A percentile compares a stretch with the other conserved stretches of the same genome.
Evolutionary conservation across 306 rosid species (phyloP).

Genomic region (Malus asiatica): DNA sequence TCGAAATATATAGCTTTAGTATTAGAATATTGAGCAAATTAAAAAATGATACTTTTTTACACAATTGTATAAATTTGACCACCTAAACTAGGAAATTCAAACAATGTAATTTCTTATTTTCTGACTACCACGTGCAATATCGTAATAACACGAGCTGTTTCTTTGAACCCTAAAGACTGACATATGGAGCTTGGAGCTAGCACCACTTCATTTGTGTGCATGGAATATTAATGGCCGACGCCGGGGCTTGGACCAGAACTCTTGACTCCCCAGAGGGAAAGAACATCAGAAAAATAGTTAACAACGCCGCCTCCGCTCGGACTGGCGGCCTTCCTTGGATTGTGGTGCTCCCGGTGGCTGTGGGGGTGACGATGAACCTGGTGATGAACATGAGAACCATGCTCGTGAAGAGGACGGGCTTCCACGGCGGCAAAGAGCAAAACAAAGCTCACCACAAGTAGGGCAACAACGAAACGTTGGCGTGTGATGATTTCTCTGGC

Average conservation of each 20-base stretch:
- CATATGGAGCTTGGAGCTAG: not conserved
- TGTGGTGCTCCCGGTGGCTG: not conserved
- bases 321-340: slow-evolving; percentile 1
- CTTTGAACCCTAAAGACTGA: not conserved
- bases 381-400: not conserved
- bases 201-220: not conserved
- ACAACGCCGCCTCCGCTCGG: not conserved
- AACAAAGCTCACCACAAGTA: slow-evolving; percentile 14
- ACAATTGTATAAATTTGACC: not conserved
- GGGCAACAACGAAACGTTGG: not conserved
- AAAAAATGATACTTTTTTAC: not conserved
- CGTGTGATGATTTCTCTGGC: slow-evolving; percentile 11
- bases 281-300: slow-evolving; percentile 8
- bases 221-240: slow-evolving; percentile 15
- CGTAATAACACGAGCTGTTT: not conserved
- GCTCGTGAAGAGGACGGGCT: slow-evolving; percentile 14
- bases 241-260: slow-evolving; percentile 25
- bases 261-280: slow-evolving; percentile 25
- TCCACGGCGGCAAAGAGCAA: slow-evolving; percentile 3
- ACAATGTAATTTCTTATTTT: not conserved
- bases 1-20: not conserved
- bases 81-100: not conserved
- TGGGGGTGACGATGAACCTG: not conserved
- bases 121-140: not conserved
- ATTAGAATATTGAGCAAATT: not conserved